phyloP scores from a whole-genome alignment of 1,284 basidiomycete species.

The Uromyces viciae-fabae region DNA sequence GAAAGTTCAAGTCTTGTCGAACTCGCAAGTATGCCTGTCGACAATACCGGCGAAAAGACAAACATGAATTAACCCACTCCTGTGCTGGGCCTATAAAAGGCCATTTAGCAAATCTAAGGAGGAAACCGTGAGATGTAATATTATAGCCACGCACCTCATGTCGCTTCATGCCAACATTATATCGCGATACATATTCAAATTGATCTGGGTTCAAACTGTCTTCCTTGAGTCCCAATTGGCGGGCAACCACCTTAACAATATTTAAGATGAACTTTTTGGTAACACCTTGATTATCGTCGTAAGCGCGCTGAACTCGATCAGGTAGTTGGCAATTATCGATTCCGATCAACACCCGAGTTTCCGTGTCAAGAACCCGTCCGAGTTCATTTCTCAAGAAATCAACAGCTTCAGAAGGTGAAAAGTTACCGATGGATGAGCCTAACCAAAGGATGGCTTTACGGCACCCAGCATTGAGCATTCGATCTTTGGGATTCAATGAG shows the following conservation, averaged over 20 bases:
- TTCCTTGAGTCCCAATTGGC: conserved; percentile 53
- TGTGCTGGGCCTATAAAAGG: background rate
- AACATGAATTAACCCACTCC: background rate
- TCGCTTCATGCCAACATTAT: conserved; percentile 62
- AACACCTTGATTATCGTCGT: conserved; percentile 60
- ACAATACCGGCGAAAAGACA: background rate
- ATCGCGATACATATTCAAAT: conserved; percentile 79
- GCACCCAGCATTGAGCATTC: conserved; percentile 46
- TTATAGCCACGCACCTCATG: conserved; percentile 60
- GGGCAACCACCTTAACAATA: conserved; percentile 64
- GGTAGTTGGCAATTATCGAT: conserved; percentile 76
- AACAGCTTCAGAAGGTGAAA: conserved; percentile 68
- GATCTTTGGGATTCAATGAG: conserved; percentile 49
- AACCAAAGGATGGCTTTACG: conserved; percentile 74
- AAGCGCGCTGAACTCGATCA: conserved; percentile 66
- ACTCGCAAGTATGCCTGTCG: conserved; percentile 39
- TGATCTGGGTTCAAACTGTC: conserved; percentile 64
- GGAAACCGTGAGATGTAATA: background rate
- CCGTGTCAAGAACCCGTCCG: conserved; percentile 59
- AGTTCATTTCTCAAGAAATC: conserved; percentile 75
- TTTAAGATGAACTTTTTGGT: conserved; percentile 87
- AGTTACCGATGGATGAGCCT: conserved; percentile 93
- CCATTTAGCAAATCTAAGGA: conserved; percentile 43
- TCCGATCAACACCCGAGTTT: conserved; percentile 66
- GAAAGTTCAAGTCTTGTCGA: conserved; percentile 24